Evolutionary conservation across 768 basidiomycete species (phyloP), one percentile per base, ranked within the genome.

Genomic region (Auricularia cornea): DNA sequence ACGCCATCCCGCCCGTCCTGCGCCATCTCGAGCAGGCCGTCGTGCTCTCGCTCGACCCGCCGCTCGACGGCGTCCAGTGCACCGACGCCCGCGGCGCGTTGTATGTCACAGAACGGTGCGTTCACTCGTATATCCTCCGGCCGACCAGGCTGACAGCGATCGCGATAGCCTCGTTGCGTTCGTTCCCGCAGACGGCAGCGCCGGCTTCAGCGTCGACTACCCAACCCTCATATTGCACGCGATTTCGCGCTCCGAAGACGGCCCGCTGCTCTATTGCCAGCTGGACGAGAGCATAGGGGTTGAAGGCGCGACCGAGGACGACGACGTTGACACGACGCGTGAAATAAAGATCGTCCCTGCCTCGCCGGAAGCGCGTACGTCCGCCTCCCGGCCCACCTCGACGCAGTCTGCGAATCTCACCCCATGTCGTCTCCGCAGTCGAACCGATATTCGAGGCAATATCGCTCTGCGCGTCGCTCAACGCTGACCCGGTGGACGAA

Each of bases 151-250:
- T 59, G 64, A 59, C 61, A 10, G 4, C 33, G 64, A 11, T 35
- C 35, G n/a, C n/a, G 1, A 38, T 68, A 93, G 94, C 66, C 85
- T 82, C 18, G 81, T 97, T 41, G 84, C 84, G 2, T 96, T 91
- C 81, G 83, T 90, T 75, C 85, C 89, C 2, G 69, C 82, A 12
- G 78, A 84, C 1, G 86, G 86, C 18, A 77, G 44, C 20, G 12
- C 44, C 52, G 94, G 92, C 18, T 88, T 98, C 74, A 85, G 90
- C 67, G 83, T 98, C 70, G 80, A 87, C 63, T 98, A 96, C 73
- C 93, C 92, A 11, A 79, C 88, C 4, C 90, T 99, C 70, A 96
- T 93, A 1, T 83, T 99, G 2, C 97, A 99, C 69, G 97, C 97
- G 29, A 83, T 95, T 61, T 92, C 94, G 1, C 87, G 93, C 54